phyloP scores from a whole-genome alignment of 78 protist genomes.

The Speleostelium caveatum region DNA sequence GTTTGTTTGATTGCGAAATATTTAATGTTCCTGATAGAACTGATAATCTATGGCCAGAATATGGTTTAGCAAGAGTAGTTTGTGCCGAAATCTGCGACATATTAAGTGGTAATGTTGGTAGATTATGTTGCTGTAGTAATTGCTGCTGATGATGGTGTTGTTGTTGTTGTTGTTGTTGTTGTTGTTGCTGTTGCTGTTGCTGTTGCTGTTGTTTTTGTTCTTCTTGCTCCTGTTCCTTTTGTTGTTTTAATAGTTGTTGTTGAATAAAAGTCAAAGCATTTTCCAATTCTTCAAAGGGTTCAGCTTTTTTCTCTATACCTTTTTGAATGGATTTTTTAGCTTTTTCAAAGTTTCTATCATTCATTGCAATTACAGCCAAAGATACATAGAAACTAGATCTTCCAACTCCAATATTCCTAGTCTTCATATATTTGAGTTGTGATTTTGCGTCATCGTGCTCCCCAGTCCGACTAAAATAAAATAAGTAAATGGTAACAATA shows the following conservation, averaged over 20 bases:
- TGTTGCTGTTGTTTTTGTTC: not conserved
- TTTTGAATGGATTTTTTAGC: not conserved
- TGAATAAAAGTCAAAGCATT: not conserved
- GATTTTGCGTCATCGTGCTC: conserved; percentile 45
- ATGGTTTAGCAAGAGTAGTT: no score
- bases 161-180: not conserved
- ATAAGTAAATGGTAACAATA: not conserved
- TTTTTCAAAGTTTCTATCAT: conserved; percentile 7
- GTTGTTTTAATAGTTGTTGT: not conserved
- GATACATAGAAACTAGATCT: not conserved
- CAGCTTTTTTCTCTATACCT: conserved; percentile 24
- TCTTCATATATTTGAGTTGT: conserved; percentile 58
- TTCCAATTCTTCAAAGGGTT: not conserved
- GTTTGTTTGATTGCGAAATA: no score
- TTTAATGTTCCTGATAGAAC: no score
- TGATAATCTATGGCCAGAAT: no score
- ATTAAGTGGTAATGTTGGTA: no score
- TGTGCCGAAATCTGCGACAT: no score
- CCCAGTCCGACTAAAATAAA: not conserved
- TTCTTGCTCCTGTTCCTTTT: not conserved
- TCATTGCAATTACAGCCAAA: conserved; percentile 14
- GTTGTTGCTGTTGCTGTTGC: not conserved
- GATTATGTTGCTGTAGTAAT: no score
- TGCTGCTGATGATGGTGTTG: no score
- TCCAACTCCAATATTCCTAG: conserved; percentile 12